Evolutionary conservation across 2,329 filamentous ascomycete species (phyloP).

Genomic region (Paecilomyces niveus): DNA sequence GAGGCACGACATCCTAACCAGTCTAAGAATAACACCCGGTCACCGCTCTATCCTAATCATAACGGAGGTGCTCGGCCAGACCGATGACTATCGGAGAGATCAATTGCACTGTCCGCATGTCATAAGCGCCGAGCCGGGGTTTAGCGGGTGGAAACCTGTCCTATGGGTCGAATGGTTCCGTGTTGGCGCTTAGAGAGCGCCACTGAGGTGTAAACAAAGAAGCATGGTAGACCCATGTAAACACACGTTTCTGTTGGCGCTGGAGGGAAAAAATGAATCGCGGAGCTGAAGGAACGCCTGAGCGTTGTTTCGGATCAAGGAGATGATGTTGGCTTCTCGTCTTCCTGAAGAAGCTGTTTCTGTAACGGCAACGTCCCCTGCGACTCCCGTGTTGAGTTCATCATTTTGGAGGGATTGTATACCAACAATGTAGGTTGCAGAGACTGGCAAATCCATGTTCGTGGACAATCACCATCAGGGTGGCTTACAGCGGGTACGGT

Average conservation of each 20-base stretch:
- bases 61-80: neutral
- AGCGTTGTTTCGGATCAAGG: neutral
- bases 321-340: neutral
- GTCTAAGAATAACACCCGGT: neutral
- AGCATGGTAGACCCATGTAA: neutral
- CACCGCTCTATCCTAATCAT: neutral
- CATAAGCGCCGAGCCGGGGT: neutral
- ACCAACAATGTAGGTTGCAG: neutral
- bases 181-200: neutral
- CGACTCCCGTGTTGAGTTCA: neutral
- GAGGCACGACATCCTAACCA: neutral
- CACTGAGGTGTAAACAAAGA: neutral
- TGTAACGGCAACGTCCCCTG: neutral
- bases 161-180: neutral
- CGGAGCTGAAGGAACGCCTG: neutral
- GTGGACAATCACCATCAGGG: neutral
- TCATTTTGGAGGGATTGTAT: neutral
- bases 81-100: neutral
- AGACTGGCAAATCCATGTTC: neutral
- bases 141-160: neutral
- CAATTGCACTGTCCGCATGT: neutral
- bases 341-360: neutral
- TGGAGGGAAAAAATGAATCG: neutral
- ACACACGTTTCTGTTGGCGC: neutral
- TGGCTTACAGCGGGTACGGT: neutral